These are phyloP conservation scores for Cyberlindnera lachancei DNA, from an alignment of 805 yeast genomes.

Conservation along the genomic window DNA sequence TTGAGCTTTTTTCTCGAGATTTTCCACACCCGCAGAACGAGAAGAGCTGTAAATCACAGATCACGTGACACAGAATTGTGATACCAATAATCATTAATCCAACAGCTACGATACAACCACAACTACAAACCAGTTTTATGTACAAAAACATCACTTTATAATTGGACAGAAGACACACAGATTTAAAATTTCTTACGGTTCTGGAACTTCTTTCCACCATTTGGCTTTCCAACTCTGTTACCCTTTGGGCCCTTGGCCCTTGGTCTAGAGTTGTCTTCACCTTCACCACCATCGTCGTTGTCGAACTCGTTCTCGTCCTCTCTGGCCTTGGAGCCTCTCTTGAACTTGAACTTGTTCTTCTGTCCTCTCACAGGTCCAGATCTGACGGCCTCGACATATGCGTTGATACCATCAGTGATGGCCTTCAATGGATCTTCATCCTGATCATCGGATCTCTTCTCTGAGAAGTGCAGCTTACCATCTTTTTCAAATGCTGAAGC, in stretches of 20 bases:
- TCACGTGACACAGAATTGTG: too few species aligned
- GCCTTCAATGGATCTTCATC: conserved; percentile 46
- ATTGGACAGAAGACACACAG: neutral
- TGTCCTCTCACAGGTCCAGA: conserved; percentile 94
- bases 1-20: too few species aligned
- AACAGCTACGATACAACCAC: too few species aligned
- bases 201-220: conserved; percentile 30
- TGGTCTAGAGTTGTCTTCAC: conserved; percentile 15
- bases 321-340: conserved; percentile 48
- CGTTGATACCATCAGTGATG: conserved; percentile 64
- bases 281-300: conserved; percentile 32
- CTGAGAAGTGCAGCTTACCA: conserved; percentile 61
- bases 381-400: conserved; percentile 88
- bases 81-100: too few species aligned
- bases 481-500: conserved; percentile 30
- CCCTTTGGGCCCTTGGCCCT: conserved; percentile 8
- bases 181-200: conserved; percentile 53
- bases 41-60: too few species aligned
- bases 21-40: too few species aligned
- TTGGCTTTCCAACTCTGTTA: conserved; percentile 23
- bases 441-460: conserved; percentile 25
- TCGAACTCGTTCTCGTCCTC: conserved; percentile 49
- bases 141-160: too few species aligned
- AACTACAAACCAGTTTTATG: too few species aligned
- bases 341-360: conserved; percentile 82